Percentiles rank a stretch among this genome's conserved stretches.
These are phyloP conservation scores for Populus hybrid DNA, from an alignment of 441 rosid species.

Conservation along the genomic window DNA sequence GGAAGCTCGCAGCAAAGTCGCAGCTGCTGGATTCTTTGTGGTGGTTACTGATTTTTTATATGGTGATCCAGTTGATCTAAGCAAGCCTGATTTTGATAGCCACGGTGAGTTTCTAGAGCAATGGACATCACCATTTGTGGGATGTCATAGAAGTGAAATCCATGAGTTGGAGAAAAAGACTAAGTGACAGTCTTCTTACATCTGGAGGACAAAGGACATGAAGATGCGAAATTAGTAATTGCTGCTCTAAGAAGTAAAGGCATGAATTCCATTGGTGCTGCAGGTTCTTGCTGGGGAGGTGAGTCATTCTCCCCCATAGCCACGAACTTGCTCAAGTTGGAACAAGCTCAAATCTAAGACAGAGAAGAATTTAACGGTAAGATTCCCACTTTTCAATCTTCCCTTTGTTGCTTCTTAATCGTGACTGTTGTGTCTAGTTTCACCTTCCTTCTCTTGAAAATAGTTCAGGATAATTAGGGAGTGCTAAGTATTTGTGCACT, in stretches of 20 bases:
- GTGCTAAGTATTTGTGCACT: neutral
- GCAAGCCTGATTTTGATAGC: slow-evolving; percentile 32
- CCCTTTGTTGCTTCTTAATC: neutral
- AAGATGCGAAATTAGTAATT: slow-evolving; percentile 34
- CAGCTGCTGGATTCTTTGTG: slow-evolving; percentile 57
- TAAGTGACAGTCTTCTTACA: neutral
- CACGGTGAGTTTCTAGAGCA: slow-evolving; percentile 34
- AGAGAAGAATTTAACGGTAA: slow-evolving; percentile 50
- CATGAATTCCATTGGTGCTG: slow-evolving; percentile 38
- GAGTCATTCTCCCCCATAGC: slow-evolving; percentile 7
- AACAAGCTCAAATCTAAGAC: neutral
- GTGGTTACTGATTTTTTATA: slow-evolving; percentile 66
- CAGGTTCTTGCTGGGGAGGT: slow-evolving; percentile 57
- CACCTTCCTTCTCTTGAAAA: too few relatives aligned
- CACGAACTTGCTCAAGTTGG: neutral
- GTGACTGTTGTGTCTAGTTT: too few relatives aligned
- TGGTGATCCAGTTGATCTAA: slow-evolving; percentile 47
- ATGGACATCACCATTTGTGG: neutral
- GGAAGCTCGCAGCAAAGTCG: slow-evolving; percentile 80
- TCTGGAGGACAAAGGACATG: slow-evolving; percentile 37
- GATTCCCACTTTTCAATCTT: neutral
- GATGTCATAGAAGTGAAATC: neutral
- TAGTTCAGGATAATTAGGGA: neutral
- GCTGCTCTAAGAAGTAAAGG: slow-evolving; percentile 36
- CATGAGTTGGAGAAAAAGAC: neutral